Base-by-base conservation (phyloP, 2,329 filamentous ascomycete genomes). In the Fusarium sp. region DNA sequence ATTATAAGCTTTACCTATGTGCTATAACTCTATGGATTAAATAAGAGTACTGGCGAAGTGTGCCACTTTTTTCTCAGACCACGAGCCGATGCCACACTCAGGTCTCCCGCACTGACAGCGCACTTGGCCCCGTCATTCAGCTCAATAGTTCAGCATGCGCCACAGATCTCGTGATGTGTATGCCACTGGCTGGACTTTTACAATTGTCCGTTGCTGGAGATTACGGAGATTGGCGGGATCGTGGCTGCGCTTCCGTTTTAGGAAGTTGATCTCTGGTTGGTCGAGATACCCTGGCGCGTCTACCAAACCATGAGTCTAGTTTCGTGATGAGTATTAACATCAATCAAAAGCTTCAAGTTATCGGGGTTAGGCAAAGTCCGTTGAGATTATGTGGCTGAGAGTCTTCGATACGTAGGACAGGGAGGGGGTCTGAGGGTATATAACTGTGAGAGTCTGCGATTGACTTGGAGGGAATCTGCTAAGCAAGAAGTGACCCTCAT, bases 301-400 rank as follows among this genome's bases (percentile, higher is more conserved):
- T 37, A 10, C 11, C 9, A 40, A 37, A 18, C 3, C 11, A 47
- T 62, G 59, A 22, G 18, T 42, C 9, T 13, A 13, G 5, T 34
- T 7, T 9, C 8, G 24, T 42, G 24, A 45, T 18, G 14, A 27
- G 10, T 9, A n/a, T 14, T 4, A n/a, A 14, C 10, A n/a, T 27
- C 8, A 18, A 29, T 20, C 4, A 18, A 22, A 24, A 34, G 16
- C 27, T 18, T 24, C 45, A n/a, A 11, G n/a, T 35, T 47, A 2
- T 22, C 59, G 59, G 59, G n/a, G n/a, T 62, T 50, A 24, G 59
- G 24, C 18, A 62, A 62, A 35, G 59, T 50, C 59, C 59, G 59
- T 58, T 5, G 40, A 50, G 10, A 14, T 24, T 13, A 7, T 35
- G 40, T 6, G 34, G 14, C n/a, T 57, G 16, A 16, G 6, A 3